A percentile compares a stretch with the other conserved stretches of the same genome.
Evolutionary conservation across 352 stramenopile species (phyloP).

Genomic region (Pythium chondricola): DNA sequence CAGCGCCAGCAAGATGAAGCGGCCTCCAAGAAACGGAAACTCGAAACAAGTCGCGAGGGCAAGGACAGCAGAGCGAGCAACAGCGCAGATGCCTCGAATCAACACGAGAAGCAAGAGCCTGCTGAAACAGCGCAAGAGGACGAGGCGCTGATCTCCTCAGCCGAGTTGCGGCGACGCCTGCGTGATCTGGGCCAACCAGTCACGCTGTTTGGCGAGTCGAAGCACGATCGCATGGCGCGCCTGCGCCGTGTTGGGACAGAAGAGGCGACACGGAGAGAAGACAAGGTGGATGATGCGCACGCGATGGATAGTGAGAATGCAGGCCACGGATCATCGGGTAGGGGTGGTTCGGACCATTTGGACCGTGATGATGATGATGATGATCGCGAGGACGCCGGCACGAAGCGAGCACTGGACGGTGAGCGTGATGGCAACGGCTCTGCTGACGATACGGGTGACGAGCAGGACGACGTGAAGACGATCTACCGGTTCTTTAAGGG

Average conservation of each 20-base stretch:
- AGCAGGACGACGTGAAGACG: constrained; percentile 32
- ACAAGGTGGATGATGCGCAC: constrained; percentile 65
- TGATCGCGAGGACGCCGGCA: constrained; percentile 15
- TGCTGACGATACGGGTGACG: constrained; percentile 15
- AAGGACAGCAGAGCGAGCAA: no score
- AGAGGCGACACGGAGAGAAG: constrained; percentile 53
- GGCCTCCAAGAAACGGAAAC: constrained; percentile 39
- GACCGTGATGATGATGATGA: constrained; percentile 43
- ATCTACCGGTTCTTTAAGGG: constrained; percentile 93
- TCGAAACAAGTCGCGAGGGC: constrained; percentile 14
- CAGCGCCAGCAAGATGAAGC: constrained; percentile 9
- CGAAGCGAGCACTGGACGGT: background rate
- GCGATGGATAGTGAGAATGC: constrained; percentile 77
- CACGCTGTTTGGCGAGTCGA: constrained; percentile 84
- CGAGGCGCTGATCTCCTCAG: constrained; percentile 41
- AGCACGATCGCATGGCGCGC: constrained; percentile 50
- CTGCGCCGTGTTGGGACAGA: constrained; percentile 66
- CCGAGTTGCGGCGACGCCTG: constrained; percentile 77
- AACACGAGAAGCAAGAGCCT: background rate
- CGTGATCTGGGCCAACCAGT: constrained; percentile 77
- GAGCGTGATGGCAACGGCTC: constrained; percentile 3
- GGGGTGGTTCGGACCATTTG: constrained; percentile 6
- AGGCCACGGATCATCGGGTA: constrained; percentile 27
- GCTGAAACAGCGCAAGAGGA: constrained; percentile 6
- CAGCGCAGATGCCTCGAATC: no score